Conservation (phyloP, 495 filamentous ascomycete species). For the Penicillium atrosanguineum region DNA sequence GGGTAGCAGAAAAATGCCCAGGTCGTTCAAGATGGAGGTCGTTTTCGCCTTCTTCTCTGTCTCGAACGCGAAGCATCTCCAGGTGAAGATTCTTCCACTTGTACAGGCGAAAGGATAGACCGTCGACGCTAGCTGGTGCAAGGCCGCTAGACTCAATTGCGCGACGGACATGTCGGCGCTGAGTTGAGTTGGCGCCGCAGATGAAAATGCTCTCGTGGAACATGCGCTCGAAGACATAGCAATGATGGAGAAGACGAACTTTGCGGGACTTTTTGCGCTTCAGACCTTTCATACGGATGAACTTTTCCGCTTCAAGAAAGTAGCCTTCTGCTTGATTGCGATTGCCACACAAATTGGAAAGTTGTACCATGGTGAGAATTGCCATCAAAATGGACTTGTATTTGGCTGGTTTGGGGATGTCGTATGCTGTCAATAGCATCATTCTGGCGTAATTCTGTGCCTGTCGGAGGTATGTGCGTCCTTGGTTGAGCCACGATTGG, state of each 20-base stretch:
- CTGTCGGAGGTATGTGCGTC: constrained; percentile 16
- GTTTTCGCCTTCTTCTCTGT: constrained; percentile 23
- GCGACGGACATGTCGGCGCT: constrained; percentile 10
- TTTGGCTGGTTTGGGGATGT: constrained; percentile 20
- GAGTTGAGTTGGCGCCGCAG: constrained; percentile 16
- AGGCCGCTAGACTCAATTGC: constrained; percentile 20
- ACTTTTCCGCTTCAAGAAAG: constrained; percentile 28
- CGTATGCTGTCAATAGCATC: constrained; percentile 17
- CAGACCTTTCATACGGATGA: constrained; percentile 20
- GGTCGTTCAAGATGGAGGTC: constrained; percentile 29
- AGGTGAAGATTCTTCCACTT: constrained; percentile 21
- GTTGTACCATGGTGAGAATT: constrained; percentile 23
- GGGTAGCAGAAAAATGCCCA: constrained; percentile 21
- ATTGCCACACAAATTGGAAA: constrained; percentile 18
- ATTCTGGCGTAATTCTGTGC: constrained; percentile 17
- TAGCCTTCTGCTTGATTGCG: constrained; percentile 16
- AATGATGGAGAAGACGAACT: constrained; percentile 29
- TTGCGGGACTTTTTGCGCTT: constrained; percentile 26
- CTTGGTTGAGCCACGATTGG: constrained; percentile 15
- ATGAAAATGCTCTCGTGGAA: constrained; percentile 31
- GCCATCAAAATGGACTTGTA: constrained; percentile 32
- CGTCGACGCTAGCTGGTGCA: constrained; percentile 16
- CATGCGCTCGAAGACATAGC: constrained; percentile 28
- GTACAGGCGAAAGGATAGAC: constrained; percentile 24
- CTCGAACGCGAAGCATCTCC: constrained; percentile 21